A percentile compares a stretch with the other conserved stretches of the same genome.
These are phyloP conservation scores for Cunninghamia lanceolata DNA, from an alignment of 75 land plant genomes.

Conservation along the genomic window DNA sequence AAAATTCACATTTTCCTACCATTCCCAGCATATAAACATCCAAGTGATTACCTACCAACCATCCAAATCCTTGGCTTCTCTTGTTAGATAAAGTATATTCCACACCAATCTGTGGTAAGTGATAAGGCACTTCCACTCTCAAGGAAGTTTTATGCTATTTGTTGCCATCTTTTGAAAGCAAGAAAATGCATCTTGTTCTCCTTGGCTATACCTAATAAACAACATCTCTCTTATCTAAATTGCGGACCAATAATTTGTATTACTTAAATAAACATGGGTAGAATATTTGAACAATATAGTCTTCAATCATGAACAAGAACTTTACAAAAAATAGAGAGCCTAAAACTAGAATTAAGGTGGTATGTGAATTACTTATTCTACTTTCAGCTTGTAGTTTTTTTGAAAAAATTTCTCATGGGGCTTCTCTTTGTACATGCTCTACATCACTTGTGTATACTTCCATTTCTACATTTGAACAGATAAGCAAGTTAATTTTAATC, in stretches of 20 bases:
- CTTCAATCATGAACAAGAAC: no score
- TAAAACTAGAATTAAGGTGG: no score
- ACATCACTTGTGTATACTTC: no score
- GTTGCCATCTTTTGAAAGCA: not conserved
- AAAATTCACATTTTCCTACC: not conserved
- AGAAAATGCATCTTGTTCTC: not conserved
- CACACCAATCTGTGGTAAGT: not conserved
- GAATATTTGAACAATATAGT: no score
- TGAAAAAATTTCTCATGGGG: no score
- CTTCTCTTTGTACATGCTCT: no score
- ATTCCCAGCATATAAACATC: not conserved
- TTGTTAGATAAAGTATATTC: not conserved
- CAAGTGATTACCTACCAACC: not conserved
- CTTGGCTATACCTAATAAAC: not conserved
- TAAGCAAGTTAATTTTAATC: no score
- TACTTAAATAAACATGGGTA: no score
- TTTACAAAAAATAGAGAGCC: no score
- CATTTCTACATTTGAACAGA: no score
- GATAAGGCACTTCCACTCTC: not conserved
- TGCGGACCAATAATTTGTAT: not conserved
- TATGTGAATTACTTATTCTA: no score
- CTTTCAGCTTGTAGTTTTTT: no score
- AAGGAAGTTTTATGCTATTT: not conserved
- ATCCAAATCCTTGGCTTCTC: not conserved
- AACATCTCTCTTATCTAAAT: not conserved